Percentiles rank a stretch among this genome's conserved stretches.
Evolutionary conservation across 2,329 filamentous ascomycete species (phyloP).

Genomic region (Exophiala lecanii-corni): DNA sequence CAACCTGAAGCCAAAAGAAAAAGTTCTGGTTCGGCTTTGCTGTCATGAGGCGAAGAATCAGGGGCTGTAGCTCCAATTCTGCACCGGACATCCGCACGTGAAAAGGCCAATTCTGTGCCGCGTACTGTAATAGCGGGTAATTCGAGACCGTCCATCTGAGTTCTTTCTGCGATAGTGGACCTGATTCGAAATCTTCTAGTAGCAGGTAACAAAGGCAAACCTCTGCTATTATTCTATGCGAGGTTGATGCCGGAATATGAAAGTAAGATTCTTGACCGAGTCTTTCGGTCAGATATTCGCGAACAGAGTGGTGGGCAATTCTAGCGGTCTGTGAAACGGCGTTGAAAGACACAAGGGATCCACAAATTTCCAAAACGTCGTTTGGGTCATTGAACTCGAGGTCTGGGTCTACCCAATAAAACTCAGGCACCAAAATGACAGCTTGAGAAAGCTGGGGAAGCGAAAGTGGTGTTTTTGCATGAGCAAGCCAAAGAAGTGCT

Average conservation of each 20-base stretch:
- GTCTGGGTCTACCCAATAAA: constrained; percentile 13
- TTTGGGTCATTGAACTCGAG: constrained; percentile 12
- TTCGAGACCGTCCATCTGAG: constrained; percentile 2
- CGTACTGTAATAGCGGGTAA: constrained; percentile 16
- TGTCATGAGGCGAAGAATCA: constrained; percentile 16
- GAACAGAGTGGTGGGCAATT: constrained; percentile 19
- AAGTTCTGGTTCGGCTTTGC: constrained; percentile 11
- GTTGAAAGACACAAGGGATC: constrained; percentile 16
- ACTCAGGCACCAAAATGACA: constrained; percentile 18
- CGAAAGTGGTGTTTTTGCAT: constrained; percentile 14
- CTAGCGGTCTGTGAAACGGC: constrained; percentile 6
- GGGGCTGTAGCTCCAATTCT: constrained; percentile 13
- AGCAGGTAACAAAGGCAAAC: constrained; percentile 16
- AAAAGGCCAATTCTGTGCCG: constrained; percentile 15
- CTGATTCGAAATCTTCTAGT: constrained; percentile 12
- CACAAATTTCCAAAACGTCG: constrained; percentile 20
- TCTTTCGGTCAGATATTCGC: constrained; percentile 14
- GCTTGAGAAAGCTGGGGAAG: constrained; percentile 21
- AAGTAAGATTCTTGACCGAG: constrained; percentile 7
- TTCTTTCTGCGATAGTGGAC: constrained; percentile 6
- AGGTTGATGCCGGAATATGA: constrained; percentile 7
- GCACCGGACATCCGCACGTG: constrained; percentile 13
- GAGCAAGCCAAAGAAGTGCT: constrained; percentile 19
- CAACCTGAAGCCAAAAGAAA: constrained; percentile 19
- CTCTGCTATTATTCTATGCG: constrained; percentile 15